Conservation (phyloP, 2,329 filamentous ascomycete species). For the Cladosporium halotolerans region DNA sequence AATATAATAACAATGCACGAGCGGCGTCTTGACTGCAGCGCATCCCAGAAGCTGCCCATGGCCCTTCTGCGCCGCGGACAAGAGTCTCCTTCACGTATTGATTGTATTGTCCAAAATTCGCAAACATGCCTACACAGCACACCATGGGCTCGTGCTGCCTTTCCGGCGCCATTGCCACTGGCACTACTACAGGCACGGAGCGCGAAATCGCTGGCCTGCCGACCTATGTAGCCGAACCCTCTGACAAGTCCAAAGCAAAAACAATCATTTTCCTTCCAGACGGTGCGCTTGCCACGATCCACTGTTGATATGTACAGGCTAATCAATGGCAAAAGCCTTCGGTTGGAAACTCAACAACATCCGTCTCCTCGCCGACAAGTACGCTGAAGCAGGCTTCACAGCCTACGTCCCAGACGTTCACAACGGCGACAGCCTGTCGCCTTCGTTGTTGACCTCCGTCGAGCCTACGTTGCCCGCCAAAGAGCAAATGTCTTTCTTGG, state of each 20-base stretch:
- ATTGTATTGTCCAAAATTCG: too few species aligned
- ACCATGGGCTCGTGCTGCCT: slow-evolving; percentile 37
- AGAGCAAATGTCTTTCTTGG: slow-evolving; percentile 31
- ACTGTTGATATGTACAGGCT: not conserved
- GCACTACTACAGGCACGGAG: slow-evolving; percentile 30
- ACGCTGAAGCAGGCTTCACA: slow-evolving; percentile 41
- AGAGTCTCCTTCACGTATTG: too few species aligned
- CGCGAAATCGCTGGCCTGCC: slow-evolving; percentile 34
- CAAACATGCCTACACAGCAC: not conserved
- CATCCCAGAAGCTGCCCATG: too few species aligned
- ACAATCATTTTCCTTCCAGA: slow-evolving; percentile 43
- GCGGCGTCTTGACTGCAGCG: too few species aligned
- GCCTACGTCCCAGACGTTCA: slow-evolving; percentile 43
- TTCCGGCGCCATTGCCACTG: slow-evolving; percentile 35
- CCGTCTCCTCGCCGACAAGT: slow-evolving; percentile 43
- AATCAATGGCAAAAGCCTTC: slow-evolving; percentile 32
- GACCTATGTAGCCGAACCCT: slow-evolving; percentile 42
- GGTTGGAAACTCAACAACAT: slow-evolving; percentile 44
- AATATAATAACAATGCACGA: too few species aligned
- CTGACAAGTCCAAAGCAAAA: slow-evolving; percentile 36
- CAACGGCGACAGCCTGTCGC: slow-evolving; percentile 35
- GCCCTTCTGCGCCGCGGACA: too few species aligned
- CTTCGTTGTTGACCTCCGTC: slow-evolving; percentile 36
- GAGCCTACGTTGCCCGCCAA: slow-evolving; percentile 38
- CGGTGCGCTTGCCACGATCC: slow-evolving; percentile 21